Conservation (phyloP, 140 eudicot species). For the Bidens hawaiensis region DNA sequence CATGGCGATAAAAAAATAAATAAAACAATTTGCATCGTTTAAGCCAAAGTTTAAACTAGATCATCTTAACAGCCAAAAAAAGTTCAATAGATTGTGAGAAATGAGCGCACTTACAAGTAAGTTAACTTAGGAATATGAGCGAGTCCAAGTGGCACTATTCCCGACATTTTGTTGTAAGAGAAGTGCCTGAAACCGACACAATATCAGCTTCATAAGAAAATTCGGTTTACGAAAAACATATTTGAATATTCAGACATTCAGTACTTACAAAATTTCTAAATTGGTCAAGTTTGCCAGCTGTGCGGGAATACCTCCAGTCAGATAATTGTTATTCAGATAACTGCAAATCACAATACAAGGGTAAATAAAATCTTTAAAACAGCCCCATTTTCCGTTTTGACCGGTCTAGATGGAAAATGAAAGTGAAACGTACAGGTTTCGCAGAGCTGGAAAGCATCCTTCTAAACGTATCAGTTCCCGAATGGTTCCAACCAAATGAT, state of each 20-base stretch:
- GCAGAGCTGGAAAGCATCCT: constrained; percentile 92
- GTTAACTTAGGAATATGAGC: constrained; percentile 90
- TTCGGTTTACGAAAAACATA: not conserved
- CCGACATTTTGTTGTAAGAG: constrained; percentile 89
- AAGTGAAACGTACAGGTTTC: constrained; percentile 70
- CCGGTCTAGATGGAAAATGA: constrained; percentile 1
- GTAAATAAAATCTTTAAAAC: constrained; percentile 1
- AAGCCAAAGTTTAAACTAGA: not conserved
- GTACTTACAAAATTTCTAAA: constrained; percentile 88
- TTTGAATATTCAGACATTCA: not conserved
- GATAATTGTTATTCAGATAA: constrained; percentile 65
- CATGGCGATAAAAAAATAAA: not conserved
- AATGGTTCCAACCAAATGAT: constrained; percentile 94
- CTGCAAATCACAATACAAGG: constrained; percentile 27
- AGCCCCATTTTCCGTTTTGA: no score
- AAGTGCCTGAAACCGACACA: constrained; percentile 54
- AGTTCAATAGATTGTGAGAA: not conserved
- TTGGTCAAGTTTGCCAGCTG: constrained; percentile 93
- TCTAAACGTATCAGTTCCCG: constrained; percentile 91
- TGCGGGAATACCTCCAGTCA: constrained; percentile 93
- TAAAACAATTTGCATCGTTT: not conserved
- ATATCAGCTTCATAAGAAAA: not conserved
- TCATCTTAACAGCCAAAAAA: constrained; percentile 1
- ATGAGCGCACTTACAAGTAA: constrained; percentile 64
- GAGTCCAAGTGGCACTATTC: constrained; percentile 74